Conservation (phyloP, 2,329 filamentous ascomycete species). For the Sclerotinia nivalis region DNA sequence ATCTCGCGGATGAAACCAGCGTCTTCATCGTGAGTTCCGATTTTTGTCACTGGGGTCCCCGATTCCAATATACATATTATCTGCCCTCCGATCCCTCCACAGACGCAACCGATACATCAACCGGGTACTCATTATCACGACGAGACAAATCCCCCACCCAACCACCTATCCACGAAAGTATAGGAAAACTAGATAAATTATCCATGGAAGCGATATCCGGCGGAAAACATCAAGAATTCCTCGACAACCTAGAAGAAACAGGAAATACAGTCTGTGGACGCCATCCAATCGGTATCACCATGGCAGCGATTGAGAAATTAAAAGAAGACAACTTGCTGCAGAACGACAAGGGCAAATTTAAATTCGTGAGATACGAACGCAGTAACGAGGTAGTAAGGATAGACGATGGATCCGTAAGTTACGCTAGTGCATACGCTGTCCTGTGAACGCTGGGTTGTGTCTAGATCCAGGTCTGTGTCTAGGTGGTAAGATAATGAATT, state of each 20-base stretch:
- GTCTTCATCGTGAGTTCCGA: constrained; percentile 91
- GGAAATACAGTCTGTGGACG: constrained; percentile 92
- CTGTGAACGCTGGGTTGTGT: constrained; percentile 42
- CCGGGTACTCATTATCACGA: constrained; percentile 39
- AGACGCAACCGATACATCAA: constrained; percentile 28
- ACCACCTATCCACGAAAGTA: constrained; percentile 77
- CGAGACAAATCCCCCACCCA: constrained; percentile 43
- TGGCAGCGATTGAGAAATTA: constrained; percentile 79
- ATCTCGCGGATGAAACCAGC: constrained; percentile 72
- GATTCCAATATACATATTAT: constrained; percentile 85
- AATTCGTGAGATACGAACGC: constrained; percentile 82
- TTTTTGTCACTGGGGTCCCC: constrained; percentile 92
- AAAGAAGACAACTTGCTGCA: constrained; percentile 39
- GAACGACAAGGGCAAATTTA: constrained; percentile 49
- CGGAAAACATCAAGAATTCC: constrained; percentile 70
- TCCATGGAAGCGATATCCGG: constrained; percentile 84
- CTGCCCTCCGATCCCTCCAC: constrained; percentile 54
- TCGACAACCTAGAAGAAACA: constrained; percentile 67
- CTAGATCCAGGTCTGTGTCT: background rate
- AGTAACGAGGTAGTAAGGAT: constrained; percentile 72
- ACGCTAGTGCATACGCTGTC: constrained; percentile 87
- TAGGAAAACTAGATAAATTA: constrained; percentile 73
- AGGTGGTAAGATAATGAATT: too few relatives aligned
- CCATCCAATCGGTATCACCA: constrained; percentile 89
- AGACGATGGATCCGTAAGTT: constrained; percentile 85